Evolutionary conservation across 805 yeast genomes (phyloP).

Genomic region (Candida silvicultrix): DNA sequence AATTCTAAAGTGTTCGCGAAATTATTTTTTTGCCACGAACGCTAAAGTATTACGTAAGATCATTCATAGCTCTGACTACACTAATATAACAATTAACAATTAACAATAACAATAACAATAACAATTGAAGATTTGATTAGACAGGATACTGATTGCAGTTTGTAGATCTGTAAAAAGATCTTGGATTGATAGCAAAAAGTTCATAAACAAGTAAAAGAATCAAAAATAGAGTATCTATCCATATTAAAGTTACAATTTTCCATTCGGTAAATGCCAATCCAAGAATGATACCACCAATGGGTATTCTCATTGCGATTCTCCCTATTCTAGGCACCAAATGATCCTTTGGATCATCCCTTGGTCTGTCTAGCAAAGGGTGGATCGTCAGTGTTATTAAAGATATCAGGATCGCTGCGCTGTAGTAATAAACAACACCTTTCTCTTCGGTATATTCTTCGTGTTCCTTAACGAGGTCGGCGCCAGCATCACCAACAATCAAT

Average conservation of each 20-base stretch:
- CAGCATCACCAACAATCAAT: constrained; percentile 54
- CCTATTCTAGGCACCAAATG: constrained; percentile 28
- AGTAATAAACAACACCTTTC: constrained; percentile 40
- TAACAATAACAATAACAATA: too few species aligned
- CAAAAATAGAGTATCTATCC: background rate
- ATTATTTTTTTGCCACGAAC: too few species aligned
- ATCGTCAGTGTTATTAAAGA: constrained; percentile 32
- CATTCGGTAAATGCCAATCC: constrained; percentile 30
- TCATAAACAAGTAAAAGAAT: background rate
- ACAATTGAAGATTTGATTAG: too few species aligned
- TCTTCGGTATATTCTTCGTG: constrained; percentile 23
- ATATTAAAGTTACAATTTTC: background rate
- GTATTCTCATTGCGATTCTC: constrained; percentile 36
- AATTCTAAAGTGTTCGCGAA: background rate
- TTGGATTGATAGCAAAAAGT: background rate
- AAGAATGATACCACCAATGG: constrained; percentile 31
- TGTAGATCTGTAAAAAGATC: background rate
- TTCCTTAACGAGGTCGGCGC: constrained; percentile 38
- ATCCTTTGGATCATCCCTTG: constrained; percentile 30
- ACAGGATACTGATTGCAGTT: too few species aligned
- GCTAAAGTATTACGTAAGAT: too few species aligned
- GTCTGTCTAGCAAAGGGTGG: constrained; percentile 38
- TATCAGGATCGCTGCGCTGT: constrained; percentile 47
- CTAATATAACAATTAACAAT: background rate
- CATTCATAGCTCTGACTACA: too few species aligned